Percentiles rank a stretch among this genome's conserved stretches.
phyloP scores from a whole-genome alignment of 2,329 filamentous ascomycete species.

The Balansia obtecta region DNA sequence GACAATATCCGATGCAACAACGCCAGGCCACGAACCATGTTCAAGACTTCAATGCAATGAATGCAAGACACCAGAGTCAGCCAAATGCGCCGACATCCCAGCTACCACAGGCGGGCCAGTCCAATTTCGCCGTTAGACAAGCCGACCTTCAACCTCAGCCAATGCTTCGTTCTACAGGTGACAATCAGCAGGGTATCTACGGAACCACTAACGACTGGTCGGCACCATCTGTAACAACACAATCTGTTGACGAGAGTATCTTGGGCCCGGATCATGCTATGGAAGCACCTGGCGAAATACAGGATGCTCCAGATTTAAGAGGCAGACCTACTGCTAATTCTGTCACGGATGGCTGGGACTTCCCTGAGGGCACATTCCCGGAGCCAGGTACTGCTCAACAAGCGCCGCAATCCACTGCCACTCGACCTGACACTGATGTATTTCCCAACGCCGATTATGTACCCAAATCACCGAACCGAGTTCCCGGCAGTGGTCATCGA shows the following conservation, averaged over 20 bases:
- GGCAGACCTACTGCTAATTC: slow-evolving; percentile 33
- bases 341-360: slow-evolving; percentile 79
- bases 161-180: slow-evolving; percentile 40
- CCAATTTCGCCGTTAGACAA: slow-evolving; percentile 20
- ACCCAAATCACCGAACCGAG: slow-evolving; percentile 67
- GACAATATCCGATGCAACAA: slow-evolving; percentile 26
- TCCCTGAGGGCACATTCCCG: slow-evolving; percentile 62
- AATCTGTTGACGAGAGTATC: slow-evolving; percentile 21
- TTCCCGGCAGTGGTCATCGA: slow-evolving; percentile 51
- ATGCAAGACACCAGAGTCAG: slow-evolving; percentile 38
- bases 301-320: slow-evolving; percentile 28
- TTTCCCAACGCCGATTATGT: slow-evolving; percentile 75
- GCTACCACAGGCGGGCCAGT: slow-evolving; percentile 25
- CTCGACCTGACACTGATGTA: slow-evolving; percentile 72
- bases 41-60: slow-evolving; percentile 38
- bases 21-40: slow-evolving; percentile 41
- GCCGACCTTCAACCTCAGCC: slow-evolving; percentile 32
- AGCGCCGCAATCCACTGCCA: slow-evolving; percentile 33
- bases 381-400: slow-evolving; percentile 37
- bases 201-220: slow-evolving; percentile 24
- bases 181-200: slow-evolving; percentile 31
- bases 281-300: slow-evolving; percentile 25
- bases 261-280: slow-evolving; percentile 24
- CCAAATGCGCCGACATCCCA: slow-evolving; percentile 53
- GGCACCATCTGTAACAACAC: slow-evolving; percentile 20